These are phyloP conservation scores for Aspergillus persii DNA, from an alignment of 2,329 filamentous ascomycete genomes.

Conservation along the genomic window DNA sequence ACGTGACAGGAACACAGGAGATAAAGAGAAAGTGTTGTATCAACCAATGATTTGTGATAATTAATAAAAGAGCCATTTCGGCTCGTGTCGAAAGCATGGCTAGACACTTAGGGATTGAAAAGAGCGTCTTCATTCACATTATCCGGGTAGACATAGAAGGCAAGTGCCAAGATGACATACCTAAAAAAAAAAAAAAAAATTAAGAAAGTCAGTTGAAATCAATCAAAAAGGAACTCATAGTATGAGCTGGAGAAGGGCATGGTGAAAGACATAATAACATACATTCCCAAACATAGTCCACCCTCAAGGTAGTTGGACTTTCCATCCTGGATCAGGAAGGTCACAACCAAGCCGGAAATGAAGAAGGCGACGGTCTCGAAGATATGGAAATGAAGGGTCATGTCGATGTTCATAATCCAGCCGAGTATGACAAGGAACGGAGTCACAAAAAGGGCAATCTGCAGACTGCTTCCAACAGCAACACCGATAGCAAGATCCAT, in stretches of 20 bases:
- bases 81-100: neutral
- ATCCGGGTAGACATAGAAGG: conserved; percentile 51
- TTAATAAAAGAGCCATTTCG: neutral
- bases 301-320: conserved; percentile 83
- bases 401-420: conserved; percentile 70
- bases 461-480: conserved; percentile 76
- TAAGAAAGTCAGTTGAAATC: neutral
- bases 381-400: conserved; percentile 78
- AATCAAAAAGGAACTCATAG: neutral
- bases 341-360: conserved; percentile 71
- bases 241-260: neutral
- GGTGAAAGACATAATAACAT: conserved; percentile 25
- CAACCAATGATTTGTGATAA: neutral
- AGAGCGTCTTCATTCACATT: conserved; percentile 23
- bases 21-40: neutral
- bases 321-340: conserved; percentile 72
- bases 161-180: conserved; percentile 47
- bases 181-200: conserved; percentile 14
- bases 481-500: conserved; percentile 70
- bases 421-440: conserved; percentile 77
- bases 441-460: conserved; percentile 79
- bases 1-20: neutral
- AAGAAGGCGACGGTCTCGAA: conserved; percentile 78
- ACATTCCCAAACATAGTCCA: conserved; percentile 64
- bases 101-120: conserved; percentile 7